Conservation (phyloP, 2,329 filamentous ascomycete genomes). For the Exophiala alcalophila region DNA sequence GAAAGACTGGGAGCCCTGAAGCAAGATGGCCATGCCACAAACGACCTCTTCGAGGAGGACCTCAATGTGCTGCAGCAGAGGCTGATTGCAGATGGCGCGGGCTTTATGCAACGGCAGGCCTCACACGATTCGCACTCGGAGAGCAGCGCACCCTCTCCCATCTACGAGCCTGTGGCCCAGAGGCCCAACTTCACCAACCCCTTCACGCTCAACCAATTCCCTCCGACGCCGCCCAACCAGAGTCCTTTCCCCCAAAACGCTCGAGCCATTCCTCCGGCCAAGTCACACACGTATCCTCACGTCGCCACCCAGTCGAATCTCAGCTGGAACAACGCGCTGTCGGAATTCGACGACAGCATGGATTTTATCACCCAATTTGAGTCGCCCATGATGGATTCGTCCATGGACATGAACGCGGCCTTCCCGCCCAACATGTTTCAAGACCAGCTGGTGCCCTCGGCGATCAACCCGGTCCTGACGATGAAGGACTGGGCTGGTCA, state of each 20-base stretch:
- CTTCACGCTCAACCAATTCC: slow-evolving; percentile 33
- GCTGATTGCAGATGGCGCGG: slow-evolving; percentile 52
- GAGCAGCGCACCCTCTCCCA: slow-evolving; percentile 47
- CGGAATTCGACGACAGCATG: slow-evolving; percentile 29
- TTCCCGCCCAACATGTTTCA: slow-evolving; percentile 23
- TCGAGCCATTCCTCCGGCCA: slow-evolving; percentile 15
- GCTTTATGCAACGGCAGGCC: slow-evolving; percentile 51
- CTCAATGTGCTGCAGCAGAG: slow-evolving; percentile 54
- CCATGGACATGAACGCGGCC: slow-evolving; percentile 19
- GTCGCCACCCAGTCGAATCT: slow-evolving; percentile 23
- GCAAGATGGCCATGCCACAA: slow-evolving; percentile 44
- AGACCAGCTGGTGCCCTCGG: slow-evolving; percentile 22
- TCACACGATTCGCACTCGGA: slow-evolving; percentile 60
- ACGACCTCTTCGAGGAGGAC: slow-evolving; percentile 60
- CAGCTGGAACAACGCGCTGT: slow-evolving; percentile 25
- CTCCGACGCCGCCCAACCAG: slow-evolving; percentile 41
- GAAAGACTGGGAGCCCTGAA: slow-evolving; percentile 58
- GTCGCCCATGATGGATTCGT: slow-evolving; percentile 22
- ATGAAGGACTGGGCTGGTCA: slow-evolving; percentile 31
- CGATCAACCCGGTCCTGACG: slow-evolving; percentile 29
- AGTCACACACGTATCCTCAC: slow-evolving; percentile 24
- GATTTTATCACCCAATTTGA: slow-evolving; percentile 31
- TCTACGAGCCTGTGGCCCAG: slow-evolving; percentile 28
- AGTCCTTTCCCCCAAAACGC: slow-evolving; percentile 36
- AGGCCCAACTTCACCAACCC: slow-evolving; percentile 24